phyloP scores from a whole-genome alignment of 768 basidiomycete species.

The Phaeolepiota aurea region DNA sequence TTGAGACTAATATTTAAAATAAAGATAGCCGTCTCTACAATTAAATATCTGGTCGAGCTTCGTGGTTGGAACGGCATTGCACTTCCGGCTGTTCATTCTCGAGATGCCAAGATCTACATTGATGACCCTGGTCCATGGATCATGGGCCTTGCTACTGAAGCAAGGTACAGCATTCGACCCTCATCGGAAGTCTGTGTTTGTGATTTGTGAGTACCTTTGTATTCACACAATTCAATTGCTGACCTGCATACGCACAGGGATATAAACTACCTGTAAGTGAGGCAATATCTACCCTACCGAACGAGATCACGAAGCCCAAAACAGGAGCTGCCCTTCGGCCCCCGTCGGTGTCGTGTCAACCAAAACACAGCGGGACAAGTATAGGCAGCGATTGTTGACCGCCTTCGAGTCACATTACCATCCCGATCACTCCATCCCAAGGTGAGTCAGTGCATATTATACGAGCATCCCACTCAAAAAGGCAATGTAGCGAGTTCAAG shows the following conservation, averaged over 20 bases:
- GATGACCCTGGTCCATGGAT: slow-evolving; percentile 98
- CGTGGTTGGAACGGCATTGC: slow-evolving; percentile 91
- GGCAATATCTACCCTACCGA: slow-evolving; percentile 8
- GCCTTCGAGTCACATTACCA: slow-evolving; percentile 86
- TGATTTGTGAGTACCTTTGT: slow-evolving; percentile 55
- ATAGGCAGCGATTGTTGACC: slow-evolving; percentile 60
- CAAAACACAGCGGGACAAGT: slow-evolving; percentile 77
- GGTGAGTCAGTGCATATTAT: slow-evolving; percentile 33
- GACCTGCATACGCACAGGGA: slow-evolving; percentile 36
- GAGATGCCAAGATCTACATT: slow-evolving; percentile 88
- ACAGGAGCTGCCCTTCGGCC: slow-evolving; percentile 70
- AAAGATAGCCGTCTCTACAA: slow-evolving; percentile 86
- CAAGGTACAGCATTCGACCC: slow-evolving; percentile 68
- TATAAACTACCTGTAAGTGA: slow-evolving; percentile 66
- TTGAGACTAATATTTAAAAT: slow-evolving; percentile 5
- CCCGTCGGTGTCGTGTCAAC: slow-evolving; percentile 65
- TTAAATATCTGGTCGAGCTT: slow-evolving; percentile 87
- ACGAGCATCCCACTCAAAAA: slow-evolving; percentile 5
- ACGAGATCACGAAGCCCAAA: background rate
- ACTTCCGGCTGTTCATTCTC: slow-evolving; percentile 72
- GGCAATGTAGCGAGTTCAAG: slow-evolving; percentile 71
- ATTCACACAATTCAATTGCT: background rate
- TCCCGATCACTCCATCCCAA: slow-evolving; percentile 79
- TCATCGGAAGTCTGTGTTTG: slow-evolving; percentile 80
- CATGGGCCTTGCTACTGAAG: slow-evolving; percentile 81